Evolutionary conservation across 371 early-diverging fungal species (phyloP).

Genomic region (Mortierella polycephala): DNA sequence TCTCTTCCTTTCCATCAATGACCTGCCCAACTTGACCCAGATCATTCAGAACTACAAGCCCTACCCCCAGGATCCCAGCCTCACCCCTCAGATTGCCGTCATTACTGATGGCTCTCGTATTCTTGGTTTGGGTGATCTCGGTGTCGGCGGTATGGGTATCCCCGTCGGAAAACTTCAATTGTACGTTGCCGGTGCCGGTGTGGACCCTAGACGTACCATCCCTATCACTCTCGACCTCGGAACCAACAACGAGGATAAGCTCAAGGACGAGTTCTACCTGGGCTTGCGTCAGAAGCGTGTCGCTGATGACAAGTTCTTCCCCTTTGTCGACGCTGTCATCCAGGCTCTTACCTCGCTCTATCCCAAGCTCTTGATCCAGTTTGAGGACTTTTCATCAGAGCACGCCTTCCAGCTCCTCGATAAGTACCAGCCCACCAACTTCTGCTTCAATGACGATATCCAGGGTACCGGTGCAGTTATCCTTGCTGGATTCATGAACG

Average conservation of each 20-base stretch:
- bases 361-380: constrained; percentile 87
- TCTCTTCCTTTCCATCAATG: constrained; percentile 84
- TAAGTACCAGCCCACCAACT: constrained; percentile 71
- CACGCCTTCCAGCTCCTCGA: constrained; percentile 83
- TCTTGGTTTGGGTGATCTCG: constrained; percentile 92
- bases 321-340: constrained; percentile 85
- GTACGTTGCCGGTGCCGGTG: constrained; percentile 90
- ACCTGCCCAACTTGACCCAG: constrained; percentile 75
- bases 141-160: constrained; percentile 93
- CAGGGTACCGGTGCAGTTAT: constrained; percentile 95
- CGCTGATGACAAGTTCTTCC: constrained; percentile 77
- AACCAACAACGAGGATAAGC: constrained; percentile 80
- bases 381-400: constrained; percentile 93
- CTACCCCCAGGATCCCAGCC: constrained; percentile 59
- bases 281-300: constrained; percentile 84
- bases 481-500: constrained; percentile 91
- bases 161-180: constrained; percentile 93
- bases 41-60: constrained; percentile 76
- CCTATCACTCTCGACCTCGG: constrained; percentile 93
- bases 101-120: constrained; percentile 95
- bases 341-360: constrained; percentile 71
- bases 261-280: constrained; percentile 88
- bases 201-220: constrained; percentile 85
- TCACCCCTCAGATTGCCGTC: constrained; percentile 81
- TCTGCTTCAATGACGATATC: constrained; percentile 84